Conservation (phyloP, 2,329 filamentous ascomycete genomes). For the Colletotrichum paranaense region DNA sequence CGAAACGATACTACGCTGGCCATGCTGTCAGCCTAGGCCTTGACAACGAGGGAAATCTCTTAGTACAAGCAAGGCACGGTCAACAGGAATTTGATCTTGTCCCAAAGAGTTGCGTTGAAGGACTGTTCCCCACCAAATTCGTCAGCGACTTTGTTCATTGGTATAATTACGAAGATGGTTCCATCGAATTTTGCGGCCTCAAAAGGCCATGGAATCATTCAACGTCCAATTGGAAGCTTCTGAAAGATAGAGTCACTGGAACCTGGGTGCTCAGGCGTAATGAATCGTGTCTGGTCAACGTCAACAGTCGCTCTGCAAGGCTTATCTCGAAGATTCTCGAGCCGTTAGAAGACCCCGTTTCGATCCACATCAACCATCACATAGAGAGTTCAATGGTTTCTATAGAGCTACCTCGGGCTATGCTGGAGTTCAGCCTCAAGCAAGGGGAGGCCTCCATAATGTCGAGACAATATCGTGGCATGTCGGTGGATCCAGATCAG, state of each 20-base stretch:
- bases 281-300: neutral
- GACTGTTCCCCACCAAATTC: slow-evolving; percentile 47
- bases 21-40: slow-evolving; percentile 43
- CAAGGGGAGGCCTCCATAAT: slow-evolving; percentile 40
- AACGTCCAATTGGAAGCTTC: neutral
- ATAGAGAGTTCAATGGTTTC: neutral
- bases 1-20: slow-evolving; percentile 43
- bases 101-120: neutral
- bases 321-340: neutral
- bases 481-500: slow-evolving; percentile 60
- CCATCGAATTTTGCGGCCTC: slow-evolving; percentile 47
- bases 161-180: slow-evolving; percentile 46
- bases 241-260: neutral
- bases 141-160: slow-evolving; percentile 57
- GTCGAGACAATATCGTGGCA: slow-evolving; percentile 62
- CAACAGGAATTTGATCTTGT: neutral
- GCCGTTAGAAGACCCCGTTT: neutral
- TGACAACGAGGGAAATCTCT: neutral
- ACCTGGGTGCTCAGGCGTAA: neutral
- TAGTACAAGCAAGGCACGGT: neutral
- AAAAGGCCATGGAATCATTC: slow-evolving; percentile 41
- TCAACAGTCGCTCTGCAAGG: neutral
- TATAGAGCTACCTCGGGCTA: neutral
- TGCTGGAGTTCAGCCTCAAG: neutral
- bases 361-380: neutral